Percentiles rank a stretch among this genome's conserved stretches.
These are phyloP conservation scores for Capillidium heterosporum DNA, from an alignment of 371 early-diverging fungal genomes.

Conservation along the genomic window DNA sequence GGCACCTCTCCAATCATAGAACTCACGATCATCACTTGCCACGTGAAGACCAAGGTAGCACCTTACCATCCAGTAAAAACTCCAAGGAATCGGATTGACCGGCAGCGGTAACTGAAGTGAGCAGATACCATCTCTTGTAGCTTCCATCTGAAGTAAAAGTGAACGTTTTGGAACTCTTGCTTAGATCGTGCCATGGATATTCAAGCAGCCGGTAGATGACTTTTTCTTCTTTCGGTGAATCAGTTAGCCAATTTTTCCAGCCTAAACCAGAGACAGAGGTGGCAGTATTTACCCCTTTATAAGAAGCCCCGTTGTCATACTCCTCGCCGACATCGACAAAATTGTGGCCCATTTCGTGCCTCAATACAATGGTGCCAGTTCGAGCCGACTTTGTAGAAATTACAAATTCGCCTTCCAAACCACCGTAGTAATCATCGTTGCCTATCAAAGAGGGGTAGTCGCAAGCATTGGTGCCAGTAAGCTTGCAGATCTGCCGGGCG, in stretches of 20 bases:
- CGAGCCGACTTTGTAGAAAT: conserved; percentile 32
- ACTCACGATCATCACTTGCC: conserved; percentile 26
- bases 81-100: conserved; percentile 18
- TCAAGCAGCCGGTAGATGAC: conserved; percentile 17
- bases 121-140: conserved; percentile 21
- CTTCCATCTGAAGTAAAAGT: conserved; percentile 24
- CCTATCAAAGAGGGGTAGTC: conserved; percentile 37
- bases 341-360: conserved; percentile 39
- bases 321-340: conserved; percentile 28
- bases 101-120: conserved; percentile 29
- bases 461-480: conserved; percentile 22
- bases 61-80: conserved; percentile 29
- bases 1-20: conserved; percentile 18
- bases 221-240: conserved; percentile 16
- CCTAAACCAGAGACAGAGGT: conserved; percentile 9
- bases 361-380: conserved; percentile 29
- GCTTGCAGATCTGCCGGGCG: conserved; percentile 23
- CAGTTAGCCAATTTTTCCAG: conserved; percentile 36
- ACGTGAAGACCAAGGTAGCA: conserved; percentile 19
- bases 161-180: too few species aligned
- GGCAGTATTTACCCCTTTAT: conserved; percentile 26
- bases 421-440: conserved; percentile 36
- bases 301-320: too few species aligned
- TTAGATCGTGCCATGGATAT: conserved; percentile 34
- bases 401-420: conserved; percentile 39